Evolutionary conservation across 164 flowering plant genomes (phyloP), one percentile per base, ranked within the genome.

Genomic region (Warburgia ugandensis): DNA sequence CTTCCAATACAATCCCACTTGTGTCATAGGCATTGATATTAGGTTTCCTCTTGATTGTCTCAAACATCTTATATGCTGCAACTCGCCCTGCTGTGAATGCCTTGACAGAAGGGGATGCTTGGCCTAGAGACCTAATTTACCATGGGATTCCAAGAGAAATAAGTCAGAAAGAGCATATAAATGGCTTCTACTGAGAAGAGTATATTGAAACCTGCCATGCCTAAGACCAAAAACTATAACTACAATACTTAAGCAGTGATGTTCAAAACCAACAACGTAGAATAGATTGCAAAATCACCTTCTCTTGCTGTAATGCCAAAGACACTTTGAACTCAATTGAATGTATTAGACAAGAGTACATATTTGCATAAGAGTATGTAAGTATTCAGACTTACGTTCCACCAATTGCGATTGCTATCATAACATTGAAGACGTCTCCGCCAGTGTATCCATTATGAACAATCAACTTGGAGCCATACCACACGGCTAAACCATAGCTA

Each of bases 31-130:
- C 48, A 65, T 85, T 85, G 8, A 82, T 85, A 41, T 27, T 35
- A 2, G 89, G 81, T 33, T 60, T 69, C 17, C 89, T 29, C 32
- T 68, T 50, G 29, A 85, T 85, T 0, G 86, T 75, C 71, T 80
- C 80, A 49, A 85, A 80, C 86, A 85, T 80, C 60, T 82, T 80
- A 59, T 65, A 78, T 3, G 86, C 86, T 51, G 94, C 89, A 21
- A 89, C 89, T 57, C 72, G 74, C 8, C 89, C 94, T 38, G 79
- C 69, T 35, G 79, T 75, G 64, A 84, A 74, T 36, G 89, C 84
- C 57, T 63, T 78, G 49, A 74, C 3, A 39, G 53, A 59, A 5
- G 82, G 86, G 0, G 81, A 64, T 38, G 83, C 45, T 66, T 79
- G 89, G 22, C 78, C 78, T 40, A 81, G 49, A 5, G 83, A 73